A percentile compares a stretch with the other conserved stretches of the same genome.
These are phyloP conservation scores for Alternaria gansuensis DNA, from an alignment of 2,329 filamentous ascomycete genomes.

Conservation along the genomic window DNA sequence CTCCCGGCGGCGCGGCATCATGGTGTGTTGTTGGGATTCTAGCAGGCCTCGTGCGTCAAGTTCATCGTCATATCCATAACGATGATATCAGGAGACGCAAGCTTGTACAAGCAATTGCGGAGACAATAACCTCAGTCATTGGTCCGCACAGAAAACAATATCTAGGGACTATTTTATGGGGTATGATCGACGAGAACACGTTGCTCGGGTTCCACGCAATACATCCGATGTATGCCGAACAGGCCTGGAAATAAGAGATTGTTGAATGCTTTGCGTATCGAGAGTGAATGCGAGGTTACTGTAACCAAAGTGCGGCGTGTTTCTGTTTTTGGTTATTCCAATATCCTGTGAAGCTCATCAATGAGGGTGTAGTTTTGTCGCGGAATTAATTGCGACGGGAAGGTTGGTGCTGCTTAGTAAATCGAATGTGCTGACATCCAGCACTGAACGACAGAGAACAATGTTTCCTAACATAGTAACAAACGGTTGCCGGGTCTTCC, in stretches of 20 bases:
- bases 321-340: background rate
- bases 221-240: background rate
- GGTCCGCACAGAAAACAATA: slow-evolving; percentile 3
- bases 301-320: background rate
- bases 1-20: slow-evolving; percentile 2
- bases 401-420: slow-evolving; percentile 6
- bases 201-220: background rate
- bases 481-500: slow-evolving; percentile 25
- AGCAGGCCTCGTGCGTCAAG: background rate
- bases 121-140: slow-evolving; percentile 24
- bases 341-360: background rate
- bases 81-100: slow-evolving; percentile 28
- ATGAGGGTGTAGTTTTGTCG: background rate
- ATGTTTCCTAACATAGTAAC: slow-evolving; percentile 12
- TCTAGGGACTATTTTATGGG: slow-evolving; percentile 12
- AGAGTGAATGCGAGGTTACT: background rate
- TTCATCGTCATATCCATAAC: slow-evolving; percentile 19
- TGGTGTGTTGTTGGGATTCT: slow-evolving; percentile 16
- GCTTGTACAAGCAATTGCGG: slow-evolving; percentile 15
- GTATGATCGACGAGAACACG: slow-evolving; percentile 15
- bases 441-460: background rate
- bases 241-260: background rate
- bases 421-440: slow-evolving; percentile 14
- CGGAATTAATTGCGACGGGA: slow-evolving; percentile 13
- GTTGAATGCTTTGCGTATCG: background rate